A percentile compares a stretch with the other conserved stretches of the same genome.
Conservation (phyloP, 495 filamentous ascomycete species). For the Podospora comata region DNA sequence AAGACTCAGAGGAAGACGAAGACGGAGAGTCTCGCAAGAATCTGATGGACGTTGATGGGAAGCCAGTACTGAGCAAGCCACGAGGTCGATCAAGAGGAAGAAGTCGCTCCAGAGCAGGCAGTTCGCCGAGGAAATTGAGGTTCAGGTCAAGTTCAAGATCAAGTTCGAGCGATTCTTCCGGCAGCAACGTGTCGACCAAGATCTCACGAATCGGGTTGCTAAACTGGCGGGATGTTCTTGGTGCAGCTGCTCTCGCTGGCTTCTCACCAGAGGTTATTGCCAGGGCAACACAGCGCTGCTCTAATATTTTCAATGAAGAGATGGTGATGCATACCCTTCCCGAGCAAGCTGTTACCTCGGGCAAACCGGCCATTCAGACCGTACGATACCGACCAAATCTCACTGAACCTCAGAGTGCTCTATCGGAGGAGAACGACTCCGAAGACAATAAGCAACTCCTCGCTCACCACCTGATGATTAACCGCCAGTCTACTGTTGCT, state of each 20-base stretch:
- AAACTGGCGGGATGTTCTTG: constrained; percentile 80
- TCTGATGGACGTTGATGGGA: background rate
- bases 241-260: constrained; percentile 66
- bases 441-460: constrained; percentile 24
- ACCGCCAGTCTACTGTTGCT: constrained; percentile 23
- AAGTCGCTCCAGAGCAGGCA: background rate
- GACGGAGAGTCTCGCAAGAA: background rate
- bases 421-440: constrained; percentile 39
- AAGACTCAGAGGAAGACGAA: constrained; percentile 4
- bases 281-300: constrained; percentile 65
- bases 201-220: constrained; percentile 46
- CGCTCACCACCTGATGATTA: constrained; percentile 20
- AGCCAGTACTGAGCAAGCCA: background rate
- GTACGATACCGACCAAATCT: constrained; percentile 38
- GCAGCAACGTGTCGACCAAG: constrained; percentile 11
- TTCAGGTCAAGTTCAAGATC: background rate
- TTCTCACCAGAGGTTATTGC: constrained; percentile 60
- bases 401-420: constrained; percentile 14
- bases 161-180: constrained; percentile 12
- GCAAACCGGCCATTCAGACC: constrained; percentile 11
- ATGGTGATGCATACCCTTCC: constrained; percentile 58
- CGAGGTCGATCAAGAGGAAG: constrained; percentile 8
- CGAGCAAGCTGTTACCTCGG: constrained; percentile 38
- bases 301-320: constrained; percentile 63
- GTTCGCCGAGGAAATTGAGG: background rate